Evolutionary conservation across 2,329 filamentous ascomycete species (phyloP).

Genomic region (Fusarium armeniacum): DNA sequence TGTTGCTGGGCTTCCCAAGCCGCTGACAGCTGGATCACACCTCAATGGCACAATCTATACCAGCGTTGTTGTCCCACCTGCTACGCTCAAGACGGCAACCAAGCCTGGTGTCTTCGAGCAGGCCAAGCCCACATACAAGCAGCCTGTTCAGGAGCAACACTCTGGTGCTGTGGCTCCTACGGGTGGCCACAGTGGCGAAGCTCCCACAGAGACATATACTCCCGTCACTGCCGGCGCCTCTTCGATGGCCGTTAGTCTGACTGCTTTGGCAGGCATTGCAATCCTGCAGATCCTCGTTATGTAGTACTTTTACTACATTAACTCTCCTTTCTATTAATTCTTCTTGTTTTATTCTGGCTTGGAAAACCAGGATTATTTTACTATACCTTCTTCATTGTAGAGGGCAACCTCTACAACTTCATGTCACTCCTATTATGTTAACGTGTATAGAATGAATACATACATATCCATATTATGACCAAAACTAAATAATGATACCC

Average conservation of each 20-base stretch:
- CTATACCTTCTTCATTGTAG: conserved; percentile 23
- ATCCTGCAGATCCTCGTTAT: conserved; percentile 50
- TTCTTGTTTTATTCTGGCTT: conserved; percentile 21
- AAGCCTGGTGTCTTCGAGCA: conserved; percentile 41
- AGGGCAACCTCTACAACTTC: conserved; percentile 25
- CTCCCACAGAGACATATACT: conserved; percentile 32
- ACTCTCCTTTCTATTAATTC: background rate
- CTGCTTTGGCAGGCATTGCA: conserved; percentile 47
- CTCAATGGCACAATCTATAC: conserved; percentile 33
- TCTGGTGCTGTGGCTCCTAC: conserved; percentile 44
- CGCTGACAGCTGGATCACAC: conserved; percentile 19
- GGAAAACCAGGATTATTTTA: conserved; percentile 13
- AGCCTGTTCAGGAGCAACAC: conserved; percentile 19
- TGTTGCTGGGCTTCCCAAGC: conserved; percentile 27
- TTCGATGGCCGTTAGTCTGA: conserved; percentile 46
- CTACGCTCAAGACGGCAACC: conserved; percentile 37
- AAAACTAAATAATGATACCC: conserved; percentile 17
- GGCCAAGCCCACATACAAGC: conserved; percentile 27
- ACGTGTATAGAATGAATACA: conserved; percentile 29
- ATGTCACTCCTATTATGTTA: conserved; percentile 25
- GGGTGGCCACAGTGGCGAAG: conserved; percentile 47
- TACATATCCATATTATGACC: conserved; percentile 15
- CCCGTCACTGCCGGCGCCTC: conserved; percentile 65
- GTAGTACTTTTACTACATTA: conserved; percentile 45
- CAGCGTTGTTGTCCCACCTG: conserved; percentile 31